A percentile compares a stretch with the other conserved stretches of the same genome.
These are phyloP conservation scores for Beauveria sp. DNA, from an alignment of 2,329 filamentous ascomycete species.

Conservation along the genomic window DNA sequence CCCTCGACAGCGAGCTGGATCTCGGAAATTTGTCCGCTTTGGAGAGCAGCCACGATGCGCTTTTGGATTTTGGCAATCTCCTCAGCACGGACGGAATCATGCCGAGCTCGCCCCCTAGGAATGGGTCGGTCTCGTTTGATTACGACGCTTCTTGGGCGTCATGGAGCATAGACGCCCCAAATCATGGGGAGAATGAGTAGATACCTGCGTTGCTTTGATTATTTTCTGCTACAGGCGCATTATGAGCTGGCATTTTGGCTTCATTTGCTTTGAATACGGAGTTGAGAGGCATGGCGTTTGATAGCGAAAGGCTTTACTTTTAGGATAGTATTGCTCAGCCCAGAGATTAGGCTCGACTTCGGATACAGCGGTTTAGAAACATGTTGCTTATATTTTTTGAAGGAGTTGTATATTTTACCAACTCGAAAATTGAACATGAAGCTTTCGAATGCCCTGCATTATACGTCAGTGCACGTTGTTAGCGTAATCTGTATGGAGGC, in stretches of 20 bases:
- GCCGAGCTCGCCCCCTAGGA: conserved; percentile 40
- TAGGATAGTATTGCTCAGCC: neutral
- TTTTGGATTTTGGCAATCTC: conserved; percentile 41
- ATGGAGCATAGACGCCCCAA: conserved; percentile 8
- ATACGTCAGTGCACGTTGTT: neutral
- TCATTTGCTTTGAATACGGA: neutral
- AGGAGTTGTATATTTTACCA: neutral
- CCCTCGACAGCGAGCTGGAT: conserved; percentile 36
- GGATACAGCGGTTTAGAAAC: neutral
- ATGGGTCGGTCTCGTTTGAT: conserved; percentile 21
- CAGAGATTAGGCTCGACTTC: neutral
- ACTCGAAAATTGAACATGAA: too few species aligned
- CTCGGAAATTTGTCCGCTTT: conserved; percentile 32
- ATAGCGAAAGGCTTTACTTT: neutral
- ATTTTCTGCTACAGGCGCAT: neutral
- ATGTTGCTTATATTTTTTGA: neutral
- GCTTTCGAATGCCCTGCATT: too few species aligned
- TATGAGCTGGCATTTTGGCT: neutral
- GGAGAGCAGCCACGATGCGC: conserved; percentile 25
- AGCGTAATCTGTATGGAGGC: neutral
- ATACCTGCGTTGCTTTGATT: neutral
- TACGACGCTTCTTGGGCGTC: conserved; percentile 17
- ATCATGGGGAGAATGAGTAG: neutral
- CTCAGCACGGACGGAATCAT: conserved; percentile 40
- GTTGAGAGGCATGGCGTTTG: neutral